Conservation (phyloP, 306 rosid species). For the Lablab purpureus region DNA sequence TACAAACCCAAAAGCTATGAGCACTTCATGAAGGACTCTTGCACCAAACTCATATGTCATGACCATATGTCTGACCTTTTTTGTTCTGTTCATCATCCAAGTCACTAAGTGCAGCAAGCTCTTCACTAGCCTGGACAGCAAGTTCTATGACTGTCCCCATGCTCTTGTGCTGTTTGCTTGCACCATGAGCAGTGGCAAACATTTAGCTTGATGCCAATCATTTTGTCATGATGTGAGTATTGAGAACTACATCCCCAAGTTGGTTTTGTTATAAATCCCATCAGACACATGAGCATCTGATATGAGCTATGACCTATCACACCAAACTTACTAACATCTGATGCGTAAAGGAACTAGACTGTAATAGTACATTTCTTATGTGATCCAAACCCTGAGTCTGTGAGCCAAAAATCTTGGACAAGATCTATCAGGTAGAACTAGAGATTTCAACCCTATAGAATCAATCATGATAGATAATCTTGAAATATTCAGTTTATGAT, state of each 20-base stretch:
- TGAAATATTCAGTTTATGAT: constrained; percentile 10
- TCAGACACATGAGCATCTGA: neutral
- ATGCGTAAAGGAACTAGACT: neutral
- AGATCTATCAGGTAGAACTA: neutral
- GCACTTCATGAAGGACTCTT: neutral
- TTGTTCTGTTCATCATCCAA: neutral
- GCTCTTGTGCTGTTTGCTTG: neutral
- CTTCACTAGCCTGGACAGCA: neutral
- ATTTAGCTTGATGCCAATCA: neutral
- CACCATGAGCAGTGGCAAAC: neutral
- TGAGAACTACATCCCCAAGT: neutral
- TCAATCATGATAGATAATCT: constrained; percentile 4
- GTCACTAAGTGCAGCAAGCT: neutral
- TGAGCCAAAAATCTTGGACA: neutral
- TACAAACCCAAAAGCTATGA: neutral
- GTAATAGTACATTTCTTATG: neutral
- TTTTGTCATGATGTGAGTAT: neutral
- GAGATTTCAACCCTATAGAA: neutral
- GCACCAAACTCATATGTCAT: neutral
- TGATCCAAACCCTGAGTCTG: constrained; percentile 1
- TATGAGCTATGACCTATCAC: neutral
- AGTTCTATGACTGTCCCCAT: neutral
- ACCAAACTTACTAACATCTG: neutral
- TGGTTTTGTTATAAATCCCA: neutral
- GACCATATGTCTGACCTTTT: neutral